Percentiles rank a stretch among this genome's conserved stretches.
These are phyloP conservation scores for Penicillium crustosum DNA, from an alignment of 2,329 filamentous ascomycete genomes.

Conservation along the genomic window DNA sequence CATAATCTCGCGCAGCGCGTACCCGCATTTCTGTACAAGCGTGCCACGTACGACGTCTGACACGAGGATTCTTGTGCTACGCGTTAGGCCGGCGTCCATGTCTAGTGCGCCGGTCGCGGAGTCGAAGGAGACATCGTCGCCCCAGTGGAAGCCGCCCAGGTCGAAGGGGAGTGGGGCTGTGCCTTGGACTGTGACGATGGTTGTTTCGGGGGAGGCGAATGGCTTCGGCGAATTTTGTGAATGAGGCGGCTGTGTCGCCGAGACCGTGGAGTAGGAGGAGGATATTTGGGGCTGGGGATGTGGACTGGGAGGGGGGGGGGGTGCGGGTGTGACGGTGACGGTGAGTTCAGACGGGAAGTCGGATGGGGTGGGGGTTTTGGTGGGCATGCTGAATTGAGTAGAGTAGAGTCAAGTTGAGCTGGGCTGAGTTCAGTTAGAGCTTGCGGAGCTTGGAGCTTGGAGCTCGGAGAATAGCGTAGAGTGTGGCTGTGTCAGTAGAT, in stretches of 20 bases:
- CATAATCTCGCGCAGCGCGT: slow-evolving; percentile 59
- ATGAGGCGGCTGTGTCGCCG: slow-evolving; percentile 70
- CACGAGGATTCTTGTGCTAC: slow-evolving; percentile 50
- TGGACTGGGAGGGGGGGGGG: slow-evolving; percentile 39
- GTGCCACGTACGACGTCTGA: slow-evolving; percentile 53
- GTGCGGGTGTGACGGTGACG: slow-evolving; percentile 40
- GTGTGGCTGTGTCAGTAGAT: not conserved
- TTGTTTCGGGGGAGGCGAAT: slow-evolving; percentile 76
- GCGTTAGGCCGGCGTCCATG: slow-evolving; percentile 61
- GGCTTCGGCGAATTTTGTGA: slow-evolving; percentile 66
- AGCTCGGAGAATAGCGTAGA: not conserved
- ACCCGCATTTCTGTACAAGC: slow-evolving; percentile 59
- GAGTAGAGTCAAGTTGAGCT: not conserved
- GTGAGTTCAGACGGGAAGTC: slow-evolving; percentile 50
- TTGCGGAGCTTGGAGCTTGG: not conserved
- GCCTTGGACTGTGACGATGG: slow-evolving; percentile 71
- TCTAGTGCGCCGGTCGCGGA: slow-evolving; percentile 55
- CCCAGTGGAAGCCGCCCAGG: slow-evolving; percentile 68
- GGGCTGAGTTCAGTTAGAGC: not conserved
- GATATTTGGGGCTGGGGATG: slow-evolving; percentile 64
- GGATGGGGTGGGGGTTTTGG: slow-evolving; percentile 40
- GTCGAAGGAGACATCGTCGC: slow-evolving; percentile 62
- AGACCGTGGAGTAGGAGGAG: slow-evolving; percentile 82
- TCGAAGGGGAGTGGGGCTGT: slow-evolving; percentile 67
- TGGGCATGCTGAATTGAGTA: slow-evolving; percentile 28